Evolutionary conservation across 805 yeast species (phyloP).

Genomic region (Schwanniomyces occidentalis): DNA sequence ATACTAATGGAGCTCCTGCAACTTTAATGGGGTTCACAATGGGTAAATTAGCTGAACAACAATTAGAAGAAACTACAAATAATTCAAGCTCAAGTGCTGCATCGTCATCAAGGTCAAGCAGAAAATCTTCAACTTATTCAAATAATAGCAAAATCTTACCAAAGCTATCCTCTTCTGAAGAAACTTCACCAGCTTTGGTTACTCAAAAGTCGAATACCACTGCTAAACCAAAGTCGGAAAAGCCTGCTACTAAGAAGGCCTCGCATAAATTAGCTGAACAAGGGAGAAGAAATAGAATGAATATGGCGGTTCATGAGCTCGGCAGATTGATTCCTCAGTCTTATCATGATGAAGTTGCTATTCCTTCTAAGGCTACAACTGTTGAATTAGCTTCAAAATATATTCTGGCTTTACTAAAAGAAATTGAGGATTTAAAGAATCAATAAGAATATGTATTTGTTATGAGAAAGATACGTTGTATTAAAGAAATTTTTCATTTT

Average conservation of each 20-base stretch:
- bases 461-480: too few relatives aligned
- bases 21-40: constrained; percentile 47
- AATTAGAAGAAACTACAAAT: constrained; percentile 9
- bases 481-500: too few relatives aligned
- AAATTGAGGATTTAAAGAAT: constrained; percentile 23
- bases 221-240: constrained; percentile 16
- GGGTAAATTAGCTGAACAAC: constrained; percentile 43
- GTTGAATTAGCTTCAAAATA: constrained; percentile 84
- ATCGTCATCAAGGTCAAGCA: constrained; percentile 12
- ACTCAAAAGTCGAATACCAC: constrained; percentile 3
- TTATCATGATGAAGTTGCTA: constrained; percentile 54
- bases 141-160: constrained; percentile 6
- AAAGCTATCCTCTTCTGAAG: constrained; percentile 10
- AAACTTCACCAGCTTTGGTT: constrained; percentile 21
- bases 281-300: constrained; percentile 92
- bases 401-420: constrained; percentile 44
- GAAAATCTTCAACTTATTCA: constrained; percentile 4
- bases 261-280: constrained; percentile 94
- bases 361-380: constrained; percentile 91
- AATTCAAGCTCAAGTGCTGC: constrained; percentile 5
- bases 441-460: too few relatives aligned
- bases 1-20: constrained; percentile 24
- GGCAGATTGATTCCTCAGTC: constrained; percentile 65
- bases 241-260: constrained; percentile 54
- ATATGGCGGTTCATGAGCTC: constrained; percentile 77